These are phyloP conservation scores for Diaporthe citri DNA, from an alignment of 2,329 filamentous ascomycete genomes.

Conservation along the genomic window DNA sequence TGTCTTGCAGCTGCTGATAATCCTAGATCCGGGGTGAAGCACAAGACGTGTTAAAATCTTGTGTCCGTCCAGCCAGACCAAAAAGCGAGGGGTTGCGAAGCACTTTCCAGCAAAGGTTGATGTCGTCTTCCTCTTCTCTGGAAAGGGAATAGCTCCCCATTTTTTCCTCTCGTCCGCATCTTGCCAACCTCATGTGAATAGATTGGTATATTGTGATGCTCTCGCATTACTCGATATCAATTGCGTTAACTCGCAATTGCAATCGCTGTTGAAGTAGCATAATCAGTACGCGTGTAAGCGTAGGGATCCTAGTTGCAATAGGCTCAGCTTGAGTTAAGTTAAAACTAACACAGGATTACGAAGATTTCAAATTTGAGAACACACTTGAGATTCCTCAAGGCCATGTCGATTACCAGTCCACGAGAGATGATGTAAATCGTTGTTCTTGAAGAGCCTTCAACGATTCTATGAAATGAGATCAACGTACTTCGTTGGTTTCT, in stretches of 20 bases:
- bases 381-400: background rate
- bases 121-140: no score
- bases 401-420: background rate
- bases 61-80: no score
- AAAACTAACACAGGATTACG: background rate
- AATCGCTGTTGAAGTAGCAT: background rate
- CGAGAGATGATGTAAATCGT: background rate
- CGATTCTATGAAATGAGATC: background rate
- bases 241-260: no score
- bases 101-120: no score
- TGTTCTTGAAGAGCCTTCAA: background rate
- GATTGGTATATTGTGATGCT: no score
- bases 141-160: no score
- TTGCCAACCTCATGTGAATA: no score
- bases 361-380: background rate
- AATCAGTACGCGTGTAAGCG: background rate
- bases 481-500: no score
- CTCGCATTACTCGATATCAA: background rate
- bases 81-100: no score
- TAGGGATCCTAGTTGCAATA: background rate
- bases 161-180: background rate
- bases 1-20: background rate
- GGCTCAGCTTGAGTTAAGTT: background rate
- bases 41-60: no score
- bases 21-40: no score